Evolutionary conservation across 345 rosid species (phyloP), one percentile per base, ranked within the genome.

Genomic region (Eucalyptus fibrosa): DNA sequence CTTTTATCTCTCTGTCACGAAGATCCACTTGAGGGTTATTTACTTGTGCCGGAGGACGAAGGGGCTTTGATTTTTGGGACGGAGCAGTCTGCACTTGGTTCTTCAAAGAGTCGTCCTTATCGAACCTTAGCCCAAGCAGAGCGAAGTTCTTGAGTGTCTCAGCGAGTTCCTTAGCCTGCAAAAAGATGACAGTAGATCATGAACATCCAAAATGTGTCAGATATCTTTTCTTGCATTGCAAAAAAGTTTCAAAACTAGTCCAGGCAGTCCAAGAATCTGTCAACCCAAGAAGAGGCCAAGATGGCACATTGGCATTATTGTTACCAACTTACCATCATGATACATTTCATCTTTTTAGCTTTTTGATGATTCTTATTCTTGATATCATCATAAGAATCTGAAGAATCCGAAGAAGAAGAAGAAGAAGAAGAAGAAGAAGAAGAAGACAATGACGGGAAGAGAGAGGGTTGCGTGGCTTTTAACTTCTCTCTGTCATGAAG

Each of bases 381-480:
- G 37, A n/a, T 62, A 7, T 62, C 37, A 30, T 65, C 77, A 15
- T 7, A 14, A 65, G 37, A 15, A 65, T 65, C 77, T 5, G 18
- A 13, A 26, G 65, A 60, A 60, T 13, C 12, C 4, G 28, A 55
- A 55, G 60, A 55, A 12, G 32, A 28, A 60, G 72, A 62, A 62
- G 69, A 24, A 26, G 67, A 60, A 60, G 69, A 62, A 62, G n/a
- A 59, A 59, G 8, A 53, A 11, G 59, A 53, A 53, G 59, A 53
- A 53, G 59, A 53, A 10, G 59, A 53, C 59, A 53, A 53, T 53
- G 59, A 19, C 2, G 59, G 24, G 59, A 53, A 53, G 59, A 53
- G 59, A 53, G 59, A 53, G 11, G 59, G 59, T 53, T 19, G 26
- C 59, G 59, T 53, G 11, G 94, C 94, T 81, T 93, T 94, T 67